A percentile compares a stretch with the other conserved stretches of the same genome.
phyloP scores from a whole-genome alignment of 257 asterid species.

The Oldenlandia corymbosa region DNA sequence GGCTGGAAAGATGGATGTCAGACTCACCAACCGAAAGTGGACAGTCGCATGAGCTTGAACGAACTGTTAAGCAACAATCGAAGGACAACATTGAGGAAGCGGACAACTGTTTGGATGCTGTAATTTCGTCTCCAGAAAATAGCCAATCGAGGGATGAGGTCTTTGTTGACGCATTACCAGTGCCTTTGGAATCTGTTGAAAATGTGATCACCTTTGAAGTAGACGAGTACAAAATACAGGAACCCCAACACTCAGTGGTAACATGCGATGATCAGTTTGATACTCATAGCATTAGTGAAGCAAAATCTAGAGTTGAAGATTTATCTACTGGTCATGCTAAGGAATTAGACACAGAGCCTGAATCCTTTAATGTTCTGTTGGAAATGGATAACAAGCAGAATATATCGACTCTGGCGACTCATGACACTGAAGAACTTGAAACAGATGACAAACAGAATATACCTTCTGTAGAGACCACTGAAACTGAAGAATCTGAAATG shows the following conservation, averaged over 20 bases:
- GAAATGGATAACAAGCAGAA: slow-evolving; percentile 24
- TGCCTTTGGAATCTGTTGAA: slow-evolving; percentile 27
- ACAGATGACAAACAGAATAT: slow-evolving; percentile 14
- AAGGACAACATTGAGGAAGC: slow-evolving; percentile 12
- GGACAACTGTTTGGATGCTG: slow-evolving; percentile 18
- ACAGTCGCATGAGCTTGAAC: slow-evolving; percentile 20
- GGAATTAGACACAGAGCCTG: slow-evolving; percentile 29
- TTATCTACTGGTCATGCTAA: slow-evolving; percentile 28
- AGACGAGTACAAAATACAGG: slow-evolving; percentile 22
- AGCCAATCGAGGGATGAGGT: slow-evolving; percentile 16
- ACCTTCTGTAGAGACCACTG: slow-evolving; percentile 18
- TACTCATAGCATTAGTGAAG: slow-evolving; percentile 25
- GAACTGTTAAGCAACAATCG: slow-evolving; percentile 15
- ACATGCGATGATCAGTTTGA: slow-evolving; percentile 14
- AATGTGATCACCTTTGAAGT: slow-evolving; percentile 30
- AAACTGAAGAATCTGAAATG: slow-evolving; percentile 40
- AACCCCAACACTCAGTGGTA: slow-evolving; percentile 6
- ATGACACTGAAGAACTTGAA: slow-evolving; percentile 39
- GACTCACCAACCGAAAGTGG: slow-evolving; percentile 48
- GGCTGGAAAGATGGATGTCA: slow-evolving; percentile 97
- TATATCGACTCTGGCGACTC: slow-evolving; percentile 17
- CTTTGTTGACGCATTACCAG: slow-evolving; percentile 17
- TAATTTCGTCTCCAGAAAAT: slow-evolving; percentile 17
- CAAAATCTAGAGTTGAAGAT: slow-evolving; percentile 25
- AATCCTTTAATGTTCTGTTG: slow-evolving; percentile 22